Evolutionary conservation across 176 grass and related monocot genomes (phyloP).

Genomic region (Phragmites australis): DNA sequence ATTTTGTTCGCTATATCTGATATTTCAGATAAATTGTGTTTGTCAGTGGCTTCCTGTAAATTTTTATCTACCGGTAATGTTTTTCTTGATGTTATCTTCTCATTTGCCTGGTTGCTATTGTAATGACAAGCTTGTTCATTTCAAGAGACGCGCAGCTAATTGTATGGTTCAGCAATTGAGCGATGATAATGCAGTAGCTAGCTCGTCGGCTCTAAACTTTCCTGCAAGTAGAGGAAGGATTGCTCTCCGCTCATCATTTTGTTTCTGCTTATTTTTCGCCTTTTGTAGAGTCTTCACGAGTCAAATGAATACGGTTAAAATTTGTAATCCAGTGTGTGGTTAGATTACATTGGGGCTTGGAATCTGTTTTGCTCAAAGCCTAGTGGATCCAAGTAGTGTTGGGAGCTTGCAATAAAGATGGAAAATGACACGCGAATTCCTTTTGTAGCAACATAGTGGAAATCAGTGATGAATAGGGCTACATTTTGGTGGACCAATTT

Average conservation of each 20-base stretch:
- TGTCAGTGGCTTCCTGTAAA: too few relatives aligned
- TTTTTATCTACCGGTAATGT: too few relatives aligned
- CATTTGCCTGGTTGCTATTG: not conserved
- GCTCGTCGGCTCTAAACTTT: not conserved
- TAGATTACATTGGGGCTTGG: not conserved
- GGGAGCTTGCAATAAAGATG: not conserved
- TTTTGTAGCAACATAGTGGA: not conserved
- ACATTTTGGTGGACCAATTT: not conserved
- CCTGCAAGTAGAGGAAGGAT: not conserved
- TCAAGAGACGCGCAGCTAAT: not conserved
- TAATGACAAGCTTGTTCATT: not conserved
- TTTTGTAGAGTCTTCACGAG: not conserved
- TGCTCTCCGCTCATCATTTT: not conserved
- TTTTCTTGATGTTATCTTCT: not conserved
- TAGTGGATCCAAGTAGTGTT: slow-evolving; percentile 19
- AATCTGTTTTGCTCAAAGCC: not conserved
- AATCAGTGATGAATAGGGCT: not conserved
- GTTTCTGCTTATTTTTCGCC: not conserved
- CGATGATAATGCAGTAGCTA: not conserved
- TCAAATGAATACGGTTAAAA: not conserved
- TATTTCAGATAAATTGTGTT: too few relatives aligned
- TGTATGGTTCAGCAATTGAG: not conserved
- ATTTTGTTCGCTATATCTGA: too few relatives aligned
- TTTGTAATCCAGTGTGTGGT: not conserved
- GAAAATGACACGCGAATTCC: slow-evolving; percentile 6